A percentile compares a stretch with the other conserved stretches of the same genome.
Evolutionary conservation across 2,329 filamentous ascomycete species (phyloP).

Genomic region (Zarea fungicola): DNA sequence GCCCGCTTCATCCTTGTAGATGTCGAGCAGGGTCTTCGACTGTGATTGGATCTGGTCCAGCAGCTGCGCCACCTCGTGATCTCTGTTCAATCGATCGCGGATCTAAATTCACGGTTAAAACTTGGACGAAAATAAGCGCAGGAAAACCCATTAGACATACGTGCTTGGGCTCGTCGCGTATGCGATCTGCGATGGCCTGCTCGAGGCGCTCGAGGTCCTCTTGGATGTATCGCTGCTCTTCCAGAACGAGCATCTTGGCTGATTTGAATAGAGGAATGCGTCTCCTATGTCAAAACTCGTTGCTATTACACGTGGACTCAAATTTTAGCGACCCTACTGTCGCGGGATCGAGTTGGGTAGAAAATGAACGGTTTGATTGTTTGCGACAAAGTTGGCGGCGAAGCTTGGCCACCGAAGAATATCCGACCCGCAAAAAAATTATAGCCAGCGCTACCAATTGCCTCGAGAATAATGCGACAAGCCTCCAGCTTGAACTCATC

Average conservation of each 20-base stretch:
- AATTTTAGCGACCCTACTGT: not conserved
- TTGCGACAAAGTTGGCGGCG: slow-evolving; percentile 8
- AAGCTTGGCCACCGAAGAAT: slow-evolving; percentile 23
- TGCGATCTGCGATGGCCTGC: slow-evolving; percentile 84
- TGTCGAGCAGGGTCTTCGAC: slow-evolving; percentile 70
- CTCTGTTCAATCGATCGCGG: slow-evolving; percentile 80
- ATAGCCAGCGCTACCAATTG: not conserved
- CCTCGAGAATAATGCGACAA: not conserved
- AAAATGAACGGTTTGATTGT: not conserved
- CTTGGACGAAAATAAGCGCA: slow-evolving; percentile 19
- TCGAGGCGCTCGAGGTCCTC: slow-evolving; percentile 96
- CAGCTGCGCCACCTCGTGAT: slow-evolving; percentile 87
- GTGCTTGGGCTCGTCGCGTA: slow-evolving; percentile 82
- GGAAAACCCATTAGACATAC: slow-evolving; percentile 43
- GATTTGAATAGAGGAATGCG: not conserved
- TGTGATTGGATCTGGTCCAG: slow-evolving; percentile 83
- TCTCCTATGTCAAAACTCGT: not conserved
- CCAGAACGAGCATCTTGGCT: slow-evolving; percentile 69
- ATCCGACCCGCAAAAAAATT: slow-evolving; percentile 21
- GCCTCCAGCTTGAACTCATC: not conserved
- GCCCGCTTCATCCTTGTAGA: slow-evolving; percentile 77
- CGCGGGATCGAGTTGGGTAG: not conserved
- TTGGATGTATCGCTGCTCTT: slow-evolving; percentile 89
- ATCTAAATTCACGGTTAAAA: slow-evolving; percentile 49
- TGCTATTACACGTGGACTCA: not conserved